Evolutionary conservation across 257 asterid genomes (phyloP).

Genomic region (Nicotiana paniculata): DNA sequence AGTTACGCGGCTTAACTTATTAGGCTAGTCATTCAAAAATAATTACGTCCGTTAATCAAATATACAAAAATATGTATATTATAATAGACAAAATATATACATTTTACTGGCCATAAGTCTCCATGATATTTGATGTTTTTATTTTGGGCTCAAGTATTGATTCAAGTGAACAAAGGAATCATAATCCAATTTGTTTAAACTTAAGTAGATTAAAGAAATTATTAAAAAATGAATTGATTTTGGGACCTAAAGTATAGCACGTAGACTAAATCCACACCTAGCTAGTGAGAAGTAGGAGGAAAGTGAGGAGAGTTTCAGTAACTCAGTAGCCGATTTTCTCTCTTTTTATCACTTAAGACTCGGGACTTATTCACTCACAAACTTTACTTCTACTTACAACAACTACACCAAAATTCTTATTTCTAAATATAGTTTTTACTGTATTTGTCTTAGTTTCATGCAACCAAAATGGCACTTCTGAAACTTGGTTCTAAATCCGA

Average conservation of each 20-base stretch:
- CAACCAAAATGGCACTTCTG: conserved; percentile 51
- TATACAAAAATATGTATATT: no score
- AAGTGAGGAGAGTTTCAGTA: conserved; percentile 19
- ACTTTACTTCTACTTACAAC: neutral
- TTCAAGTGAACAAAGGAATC: no score
- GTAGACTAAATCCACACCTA: neutral
- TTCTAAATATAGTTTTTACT: neutral
- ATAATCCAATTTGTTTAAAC: no score
- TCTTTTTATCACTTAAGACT: conserved; percentile 33
- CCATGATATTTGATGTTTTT: no score
- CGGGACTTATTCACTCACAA: conserved; percentile 15
- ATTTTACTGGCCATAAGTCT: no score
- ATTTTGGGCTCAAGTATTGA: no score
- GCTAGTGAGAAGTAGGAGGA: conserved; percentile 22
- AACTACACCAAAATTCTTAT: neutral
- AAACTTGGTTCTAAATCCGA: conserved; percentile 84
- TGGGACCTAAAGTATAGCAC: neutral
- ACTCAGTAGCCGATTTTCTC: conserved; percentile 9
- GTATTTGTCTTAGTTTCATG: neutral
- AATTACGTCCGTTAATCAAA: no score
- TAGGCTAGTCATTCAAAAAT: no score
- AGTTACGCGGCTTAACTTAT: no score
- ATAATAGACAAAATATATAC: no score
- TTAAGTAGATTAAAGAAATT: no score
- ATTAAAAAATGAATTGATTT: neutral